Evolutionary conservation across 1,284 basidiomycete genomes (phyloP).

Genomic region (Wolfiporia cocos): DNA sequence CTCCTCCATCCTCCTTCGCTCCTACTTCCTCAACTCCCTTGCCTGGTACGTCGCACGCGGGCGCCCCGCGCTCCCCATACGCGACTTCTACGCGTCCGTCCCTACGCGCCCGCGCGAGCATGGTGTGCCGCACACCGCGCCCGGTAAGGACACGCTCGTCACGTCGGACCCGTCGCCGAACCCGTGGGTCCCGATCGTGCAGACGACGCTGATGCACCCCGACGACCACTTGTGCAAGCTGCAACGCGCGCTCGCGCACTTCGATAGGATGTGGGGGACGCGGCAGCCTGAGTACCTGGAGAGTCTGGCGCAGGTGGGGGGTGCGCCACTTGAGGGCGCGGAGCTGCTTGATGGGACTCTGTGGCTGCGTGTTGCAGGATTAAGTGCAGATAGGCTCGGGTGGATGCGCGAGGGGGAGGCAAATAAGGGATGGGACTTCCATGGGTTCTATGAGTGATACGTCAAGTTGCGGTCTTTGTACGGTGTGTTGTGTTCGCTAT

Average conservation of each 20-base stretch:
- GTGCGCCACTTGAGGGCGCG: slow-evolving; percentile 40
- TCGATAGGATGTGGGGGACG: slow-evolving; percentile 41
- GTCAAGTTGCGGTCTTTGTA: no score
- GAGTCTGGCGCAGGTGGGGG: slow-evolving; percentile 18
- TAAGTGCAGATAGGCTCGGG: slow-evolving; percentile 43
- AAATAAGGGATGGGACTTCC: slow-evolving; percentile 21
- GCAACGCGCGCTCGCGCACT: slow-evolving; percentile 52
- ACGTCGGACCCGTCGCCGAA: slow-evolving; percentile 32
- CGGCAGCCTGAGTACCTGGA: slow-evolving; percentile 29
- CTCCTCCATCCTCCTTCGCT: slow-evolving; percentile 29
- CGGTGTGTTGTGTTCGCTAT: background rate
- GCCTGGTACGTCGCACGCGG: slow-evolving; percentile 34
- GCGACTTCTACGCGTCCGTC: slow-evolving; percentile 27
- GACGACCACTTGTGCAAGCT: slow-evolving; percentile 61
- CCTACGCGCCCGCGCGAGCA: slow-evolving; percentile 14
- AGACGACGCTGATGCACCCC: slow-evolving; percentile 42
- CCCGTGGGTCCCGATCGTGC: slow-evolving; percentile 50
- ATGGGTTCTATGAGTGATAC: slow-evolving; percentile 17
- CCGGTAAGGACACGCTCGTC: slow-evolving; percentile 29
- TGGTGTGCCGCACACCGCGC: slow-evolving; percentile 26
- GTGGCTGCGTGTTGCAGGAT: slow-evolving; percentile 46
- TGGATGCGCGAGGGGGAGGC: slow-evolving; percentile 45
- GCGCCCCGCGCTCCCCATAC: slow-evolving; percentile 26
- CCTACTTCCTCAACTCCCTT: slow-evolving; percentile 32
- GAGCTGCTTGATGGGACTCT: slow-evolving; percentile 54